Evolutionary conservation across 208 protist genomes (phyloP), one percentile per base, ranked within the genome.

Genomic region (Leishmania tropica): DNA sequence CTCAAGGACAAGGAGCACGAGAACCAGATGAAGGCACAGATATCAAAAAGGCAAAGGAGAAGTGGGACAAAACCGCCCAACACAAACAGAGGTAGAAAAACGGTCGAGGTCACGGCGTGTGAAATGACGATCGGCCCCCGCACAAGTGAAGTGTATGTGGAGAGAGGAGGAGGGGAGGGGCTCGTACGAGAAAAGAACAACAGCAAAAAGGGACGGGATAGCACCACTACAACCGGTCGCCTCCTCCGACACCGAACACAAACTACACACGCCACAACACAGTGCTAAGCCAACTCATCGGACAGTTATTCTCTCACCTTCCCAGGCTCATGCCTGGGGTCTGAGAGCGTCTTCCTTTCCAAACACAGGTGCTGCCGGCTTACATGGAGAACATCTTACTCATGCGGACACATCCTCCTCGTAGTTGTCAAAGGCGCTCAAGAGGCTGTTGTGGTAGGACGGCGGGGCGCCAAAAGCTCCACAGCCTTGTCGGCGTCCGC

Each of bases 381-480:
- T 73, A 70, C 40, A 37, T n/a, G 31, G 64, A 4, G 15, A 79
- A 85, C 17, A 85, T 24, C 73, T 71, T 80, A 60, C 47, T 68
- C 73, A 85, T 85, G 17, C 78, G 82, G 1, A 24, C 64, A 21
- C 60, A 82, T 17, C 82, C 28, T 72, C 73, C 42, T 85, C 78
- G 47, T 67, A 81, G 64, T 85, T 85, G 11, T 81, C 77, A 48
- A 78, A 85, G 3, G 62, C 53, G 62, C 68, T 82, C 73, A 85
- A 68, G 54, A 85, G 51, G 56, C 82, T 81, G 64, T 85, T 85
- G 54, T 85, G 82, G 64, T 79, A 82, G 1, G 76, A 82, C 11
- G 82, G 74, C 6, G 82, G 84, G 37, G 76, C 62, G n/a, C 76
- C 79, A 17, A 71, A n/a, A 95, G 90, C 64, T 94, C 87, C 0